Conservation (phyloP, 169 alveolate species). For the Cryptosporidium andersoni region DNA sequence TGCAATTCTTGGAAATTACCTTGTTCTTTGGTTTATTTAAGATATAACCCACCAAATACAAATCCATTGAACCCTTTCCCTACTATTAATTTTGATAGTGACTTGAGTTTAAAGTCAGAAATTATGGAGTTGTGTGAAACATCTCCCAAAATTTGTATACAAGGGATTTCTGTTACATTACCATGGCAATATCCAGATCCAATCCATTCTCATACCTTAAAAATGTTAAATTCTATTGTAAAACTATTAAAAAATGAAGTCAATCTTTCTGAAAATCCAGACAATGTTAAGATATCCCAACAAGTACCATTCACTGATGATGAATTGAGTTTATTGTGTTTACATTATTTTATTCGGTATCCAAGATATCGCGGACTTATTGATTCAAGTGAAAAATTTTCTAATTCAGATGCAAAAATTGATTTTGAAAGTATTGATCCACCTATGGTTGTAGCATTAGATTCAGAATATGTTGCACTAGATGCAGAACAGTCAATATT, state of each 20-base stretch:
- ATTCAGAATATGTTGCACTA: slow-evolving; percentile 76
- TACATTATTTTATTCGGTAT: slow-evolving; percentile 25
- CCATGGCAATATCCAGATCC: slow-evolving; percentile 53
- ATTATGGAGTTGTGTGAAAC: background rate
- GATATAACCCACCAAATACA: background rate
- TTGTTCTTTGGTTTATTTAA: slow-evolving; percentile 18
- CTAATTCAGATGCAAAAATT: background rate
- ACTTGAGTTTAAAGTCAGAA: background rate
- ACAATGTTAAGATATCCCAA: slow-evolving; percentile 1
- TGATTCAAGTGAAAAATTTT: background rate
- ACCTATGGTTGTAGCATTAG: slow-evolving; percentile 72
- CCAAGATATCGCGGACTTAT: slow-evolving; percentile 28
- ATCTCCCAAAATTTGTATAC: background rate
- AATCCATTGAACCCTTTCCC: slow-evolving; percentile 6
- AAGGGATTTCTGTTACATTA: slow-evolving; percentile 2
- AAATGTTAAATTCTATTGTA: slow-evolving; percentile 20
- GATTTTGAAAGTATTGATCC: background rate
- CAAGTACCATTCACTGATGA: slow-evolving; percentile 15
- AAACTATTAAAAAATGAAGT: slow-evolving; percentile 14
- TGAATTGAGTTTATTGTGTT: slow-evolving; percentile 22
- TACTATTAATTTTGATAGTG: background rate
- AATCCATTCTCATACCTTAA: slow-evolving; percentile 24
- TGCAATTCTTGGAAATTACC: slow-evolving; percentile 39
- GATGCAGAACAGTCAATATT: slow-evolving; percentile 72
- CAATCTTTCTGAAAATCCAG: slow-evolving; percentile 40